These are phyloP conservation scores for Acmispon strigosus DNA, from an alignment of 306 rosid genomes.

Conservation along the genomic window DNA sequence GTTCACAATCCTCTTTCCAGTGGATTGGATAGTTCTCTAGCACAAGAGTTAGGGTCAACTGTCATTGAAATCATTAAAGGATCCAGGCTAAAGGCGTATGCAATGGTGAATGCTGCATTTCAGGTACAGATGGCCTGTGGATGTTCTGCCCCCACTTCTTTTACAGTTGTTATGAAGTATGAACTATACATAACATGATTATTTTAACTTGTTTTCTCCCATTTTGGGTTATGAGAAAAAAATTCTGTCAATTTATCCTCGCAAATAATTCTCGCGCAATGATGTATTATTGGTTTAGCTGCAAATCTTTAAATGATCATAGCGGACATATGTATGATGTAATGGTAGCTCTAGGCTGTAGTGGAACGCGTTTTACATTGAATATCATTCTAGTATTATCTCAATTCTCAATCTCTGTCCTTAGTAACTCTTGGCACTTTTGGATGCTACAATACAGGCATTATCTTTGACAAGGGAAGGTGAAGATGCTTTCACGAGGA, in stretches of 20 bases:
- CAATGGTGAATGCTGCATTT: slow-evolving; percentile 79
- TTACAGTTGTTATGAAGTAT: slow-evolving; percentile 7
- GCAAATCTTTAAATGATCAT: not conserved
- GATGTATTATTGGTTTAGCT: slow-evolving; percentile 5
- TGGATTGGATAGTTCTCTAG: slow-evolving; percentile 42
- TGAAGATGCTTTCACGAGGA: slow-evolving; percentile 59
- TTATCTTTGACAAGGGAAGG: slow-evolving; percentile 65
- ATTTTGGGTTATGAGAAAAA: not conserved
- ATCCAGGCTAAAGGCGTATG: slow-evolving; percentile 59
- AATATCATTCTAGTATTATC: not conserved
- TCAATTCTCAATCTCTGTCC: not conserved
- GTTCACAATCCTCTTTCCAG: slow-evolving; percentile 33
- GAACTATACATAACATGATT: slow-evolving; percentile 1
- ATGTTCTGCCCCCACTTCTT: slow-evolving; percentile 4
- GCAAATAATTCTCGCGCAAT: not conserved
- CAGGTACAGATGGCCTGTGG: slow-evolving; percentile 45
- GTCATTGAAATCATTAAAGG: slow-evolving; percentile 61
- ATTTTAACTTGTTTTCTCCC: not conserved
- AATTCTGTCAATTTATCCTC: not conserved
- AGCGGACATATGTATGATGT: not conserved
- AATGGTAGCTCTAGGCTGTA: slow-evolving; percentile 15
- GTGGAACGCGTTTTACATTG: not conserved
- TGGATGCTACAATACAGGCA: slow-evolving; percentile 46
- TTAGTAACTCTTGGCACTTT: not conserved
- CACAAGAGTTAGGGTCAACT: slow-evolving; percentile 56